phyloP scores from a whole-genome alignment of 2,329 filamentous ascomycete species.

The Colletotrichum tropicicola region DNA sequence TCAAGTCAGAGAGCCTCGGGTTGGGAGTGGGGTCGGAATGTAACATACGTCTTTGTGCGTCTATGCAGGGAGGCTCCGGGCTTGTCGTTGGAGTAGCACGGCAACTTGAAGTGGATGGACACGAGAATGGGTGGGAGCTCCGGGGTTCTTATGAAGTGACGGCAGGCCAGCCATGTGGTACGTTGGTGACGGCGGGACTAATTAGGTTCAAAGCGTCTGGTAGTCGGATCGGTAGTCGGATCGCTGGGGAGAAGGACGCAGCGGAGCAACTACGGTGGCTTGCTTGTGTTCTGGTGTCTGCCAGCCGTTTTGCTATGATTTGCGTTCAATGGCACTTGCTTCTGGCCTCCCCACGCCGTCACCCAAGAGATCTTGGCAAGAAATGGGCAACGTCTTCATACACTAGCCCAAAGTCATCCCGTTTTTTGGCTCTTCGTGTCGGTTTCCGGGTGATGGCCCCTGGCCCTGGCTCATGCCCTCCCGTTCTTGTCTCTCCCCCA shows the following conservation, averaged over 20 bases:
- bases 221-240: not conserved
- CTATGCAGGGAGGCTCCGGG: constrained; percentile 5
- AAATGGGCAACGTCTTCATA: constrained; percentile 5
- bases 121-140: not conserved
- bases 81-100: not conserved
- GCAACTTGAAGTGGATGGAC: rapidly evolving
- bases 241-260: not conserved
- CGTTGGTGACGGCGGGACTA: not conserved
- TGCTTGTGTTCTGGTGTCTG: not conserved
- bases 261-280: constrained; percentile 4
- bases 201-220: constrained; percentile 26
- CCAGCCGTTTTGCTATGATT: constrained; percentile 21
- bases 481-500: not conserved
- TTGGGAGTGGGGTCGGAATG: not conserved
- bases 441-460: constrained; percentile 8
- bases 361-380: constrained; percentile 18
- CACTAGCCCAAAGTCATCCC: constrained; percentile 23
- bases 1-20: not conserved
- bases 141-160: constrained; percentile 27
- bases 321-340: constrained; percentile 16
- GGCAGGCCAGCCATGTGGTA: constrained; percentile 12
- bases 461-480: constrained; percentile 4
- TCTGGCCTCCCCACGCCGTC: constrained; percentile 10
- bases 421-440: constrained; percentile 11
- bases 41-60: constrained; percentile 11